Percentiles rank a stretch among this genome's conserved stretches.
These are phyloP conservation scores for Mycena venus DNA, from an alignment of 768 basidiomycete species.

Conservation along the genomic window DNA sequence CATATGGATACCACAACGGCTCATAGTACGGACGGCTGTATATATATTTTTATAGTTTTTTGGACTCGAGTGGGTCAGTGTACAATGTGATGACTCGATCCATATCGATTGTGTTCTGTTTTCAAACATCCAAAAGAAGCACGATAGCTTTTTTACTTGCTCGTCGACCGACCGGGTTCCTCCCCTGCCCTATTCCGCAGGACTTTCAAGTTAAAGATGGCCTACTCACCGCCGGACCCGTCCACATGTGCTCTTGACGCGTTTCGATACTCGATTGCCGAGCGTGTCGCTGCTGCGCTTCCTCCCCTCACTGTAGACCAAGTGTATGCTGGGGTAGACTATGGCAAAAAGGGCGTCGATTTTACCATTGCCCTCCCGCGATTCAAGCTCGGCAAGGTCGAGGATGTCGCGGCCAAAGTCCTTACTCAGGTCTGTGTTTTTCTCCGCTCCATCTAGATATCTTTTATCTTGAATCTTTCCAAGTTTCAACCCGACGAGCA, in stretches of 20 bases:
- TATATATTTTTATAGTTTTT: neutral
- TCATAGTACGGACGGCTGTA: constrained; percentile 6
- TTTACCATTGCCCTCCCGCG: constrained; percentile 94
- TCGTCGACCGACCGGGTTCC: neutral
- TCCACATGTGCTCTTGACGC: constrained; percentile 77
- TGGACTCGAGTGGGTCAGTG: neutral
- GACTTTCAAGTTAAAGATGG: constrained; percentile 38
- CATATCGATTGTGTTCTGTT: constrained; percentile 12
- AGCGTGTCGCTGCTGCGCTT: constrained; percentile 74
- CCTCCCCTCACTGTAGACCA: constrained; percentile 78
- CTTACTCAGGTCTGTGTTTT: constrained; percentile 64
- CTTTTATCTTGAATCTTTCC: neutral
- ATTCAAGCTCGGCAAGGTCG: constrained; percentile 88
- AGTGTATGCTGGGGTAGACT: constrained; percentile 88
- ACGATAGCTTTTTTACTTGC: constrained; percentile 15
- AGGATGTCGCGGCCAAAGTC: constrained; percentile 82
- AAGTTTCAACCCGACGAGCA: constrained; percentile 91
- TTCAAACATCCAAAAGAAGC: neutral
- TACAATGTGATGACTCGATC: constrained; percentile 25
- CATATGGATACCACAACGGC: constrained; percentile 23
- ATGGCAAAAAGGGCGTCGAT: constrained; percentile 94
- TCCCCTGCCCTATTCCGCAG: constrained; percentile 12
- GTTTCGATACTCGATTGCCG: constrained; percentile 87
- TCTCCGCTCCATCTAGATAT: neutral
- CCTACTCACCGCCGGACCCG: constrained; percentile 65